These are phyloP conservation scores for Fagus sylvatica DNA, from an alignment of 306 rosid genomes.

Conservation along the genomic window DNA sequence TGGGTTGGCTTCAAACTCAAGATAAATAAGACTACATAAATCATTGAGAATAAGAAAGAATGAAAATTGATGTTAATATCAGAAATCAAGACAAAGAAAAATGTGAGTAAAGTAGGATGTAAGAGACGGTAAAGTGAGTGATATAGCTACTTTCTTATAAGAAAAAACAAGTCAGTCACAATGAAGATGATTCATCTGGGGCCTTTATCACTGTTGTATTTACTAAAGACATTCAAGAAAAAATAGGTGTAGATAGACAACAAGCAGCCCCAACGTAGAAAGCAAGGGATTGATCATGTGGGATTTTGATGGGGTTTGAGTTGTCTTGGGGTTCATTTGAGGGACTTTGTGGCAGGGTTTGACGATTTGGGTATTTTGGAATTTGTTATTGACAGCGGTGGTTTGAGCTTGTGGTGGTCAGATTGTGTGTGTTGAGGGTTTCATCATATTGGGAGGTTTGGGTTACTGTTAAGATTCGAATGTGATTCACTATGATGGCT, in stretches of 20 bases:
- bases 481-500: too few species aligned
- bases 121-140: neutral
- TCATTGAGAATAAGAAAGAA: slow-evolving; percentile 10
- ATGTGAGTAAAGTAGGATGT: slow-evolving; percentile 2
- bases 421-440: too few species aligned
- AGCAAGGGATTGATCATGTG: neutral
- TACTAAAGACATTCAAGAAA: neutral
- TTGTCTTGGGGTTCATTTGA: too few species aligned
- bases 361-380: too few species aligned
- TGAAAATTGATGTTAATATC: neutral
- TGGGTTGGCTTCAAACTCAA: slow-evolving; percentile 2
- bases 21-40: slow-evolving; percentile 21
- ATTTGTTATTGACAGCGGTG: too few species aligned
- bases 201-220: neutral
- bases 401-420: too few species aligned
- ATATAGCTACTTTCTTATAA: neutral
- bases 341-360: too few species aligned
- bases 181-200: neutral
- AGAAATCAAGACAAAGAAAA: neutral
- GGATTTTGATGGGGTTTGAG: too few species aligned
- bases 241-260: neutral
- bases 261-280: neutral
- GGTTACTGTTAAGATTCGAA: too few species aligned
- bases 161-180: neutral
- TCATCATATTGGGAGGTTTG: too few species aligned